phyloP scores from a whole-genome alignment of 2,329 filamentous ascomycete genomes.

The Daldinia sp. region DNA sequence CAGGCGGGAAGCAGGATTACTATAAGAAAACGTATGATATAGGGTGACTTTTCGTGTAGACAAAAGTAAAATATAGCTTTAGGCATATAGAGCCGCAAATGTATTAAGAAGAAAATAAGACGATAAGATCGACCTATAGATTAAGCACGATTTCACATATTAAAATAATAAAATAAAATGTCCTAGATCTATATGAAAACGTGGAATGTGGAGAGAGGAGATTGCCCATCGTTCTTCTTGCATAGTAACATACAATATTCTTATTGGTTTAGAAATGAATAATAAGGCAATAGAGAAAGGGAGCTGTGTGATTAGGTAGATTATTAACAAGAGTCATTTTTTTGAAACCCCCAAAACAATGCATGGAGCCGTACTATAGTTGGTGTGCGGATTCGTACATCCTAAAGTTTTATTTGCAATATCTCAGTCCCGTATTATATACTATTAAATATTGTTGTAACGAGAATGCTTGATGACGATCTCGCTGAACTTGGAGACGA shows the following conservation, averaged over 20 bases:
- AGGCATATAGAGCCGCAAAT: too few species aligned
- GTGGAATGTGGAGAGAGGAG: slow-evolving; percentile 13
- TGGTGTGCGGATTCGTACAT: not conserved
- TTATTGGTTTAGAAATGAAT: too few species aligned
- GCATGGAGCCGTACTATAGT: too few species aligned
- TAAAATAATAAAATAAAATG: not conserved
- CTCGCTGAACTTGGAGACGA: not conserved
- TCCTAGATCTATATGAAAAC: slow-evolving; percentile 2
- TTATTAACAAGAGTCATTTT: too few species aligned
- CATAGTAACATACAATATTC: too few species aligned
- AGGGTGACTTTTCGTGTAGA: not conserved
- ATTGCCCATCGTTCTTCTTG: slow-evolving; percentile 7
- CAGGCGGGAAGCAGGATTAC: not conserved
- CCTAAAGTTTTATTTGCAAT: not conserved
- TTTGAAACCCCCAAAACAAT: too few species aligned
- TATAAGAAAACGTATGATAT: not conserved
- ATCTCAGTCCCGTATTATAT: not conserved
- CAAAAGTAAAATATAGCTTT: not conserved
- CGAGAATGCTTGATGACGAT: not conserved
- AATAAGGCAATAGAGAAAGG: too few species aligned
- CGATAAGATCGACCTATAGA: not conserved
- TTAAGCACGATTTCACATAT: not conserved
- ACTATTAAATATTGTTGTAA: not conserved
- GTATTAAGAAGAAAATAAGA: too few species aligned
- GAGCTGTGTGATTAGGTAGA: too few species aligned